phyloP scores from a whole-genome alignment of 257 asterid species.

The Przewalskia tangutica region DNA sequence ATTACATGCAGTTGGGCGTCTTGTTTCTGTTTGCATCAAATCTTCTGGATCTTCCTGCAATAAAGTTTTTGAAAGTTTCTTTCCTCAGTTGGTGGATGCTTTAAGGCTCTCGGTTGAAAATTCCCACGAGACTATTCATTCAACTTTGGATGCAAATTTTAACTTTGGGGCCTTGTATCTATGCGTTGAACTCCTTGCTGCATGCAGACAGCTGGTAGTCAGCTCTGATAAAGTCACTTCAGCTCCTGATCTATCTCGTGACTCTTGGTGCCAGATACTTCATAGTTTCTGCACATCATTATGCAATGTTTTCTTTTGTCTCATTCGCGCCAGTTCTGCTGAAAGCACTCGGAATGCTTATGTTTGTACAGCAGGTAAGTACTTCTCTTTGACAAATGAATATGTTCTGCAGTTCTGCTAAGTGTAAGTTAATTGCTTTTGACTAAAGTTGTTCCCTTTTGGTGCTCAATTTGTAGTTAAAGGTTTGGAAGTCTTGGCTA shows the following conservation, averaged over 20 bases:
- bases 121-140: conserved; percentile 21
- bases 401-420: not conserved
- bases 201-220: conserved; percentile 53
- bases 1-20: conserved; percentile 62
- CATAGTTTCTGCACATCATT: conserved; percentile 36
- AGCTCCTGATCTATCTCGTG: conserved; percentile 23
- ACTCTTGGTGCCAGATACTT: conserved; percentile 47
- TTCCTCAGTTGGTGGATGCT: conserved; percentile 48
- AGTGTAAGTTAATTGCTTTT: not conserved
- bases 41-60: conserved; percentile 54
- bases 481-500: conserved; percentile 77
- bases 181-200: conserved; percentile 62
- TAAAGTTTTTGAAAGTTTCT: conserved; percentile 59
- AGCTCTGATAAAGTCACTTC: conserved; percentile 20
- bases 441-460: not conserved
- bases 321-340: conserved; percentile 27
- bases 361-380: conserved; percentile 51
- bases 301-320: conserved; percentile 33
- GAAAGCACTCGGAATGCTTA: conserved; percentile 33
- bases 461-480: conserved; percentile 42
- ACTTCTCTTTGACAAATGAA: not conserved
- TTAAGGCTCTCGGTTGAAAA: conserved; percentile 46
- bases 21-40: conserved; percentile 54
- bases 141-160: conserved; percentile 13
- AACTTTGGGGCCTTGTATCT: conserved; percentile 62